A percentile compares a stretch with the other conserved stretches of the same genome.
These are phyloP conservation scores for Clarireedia paspali DNA, from an alignment of 2,329 filamentous ascomycete genomes.

Conservation along the genomic window DNA sequence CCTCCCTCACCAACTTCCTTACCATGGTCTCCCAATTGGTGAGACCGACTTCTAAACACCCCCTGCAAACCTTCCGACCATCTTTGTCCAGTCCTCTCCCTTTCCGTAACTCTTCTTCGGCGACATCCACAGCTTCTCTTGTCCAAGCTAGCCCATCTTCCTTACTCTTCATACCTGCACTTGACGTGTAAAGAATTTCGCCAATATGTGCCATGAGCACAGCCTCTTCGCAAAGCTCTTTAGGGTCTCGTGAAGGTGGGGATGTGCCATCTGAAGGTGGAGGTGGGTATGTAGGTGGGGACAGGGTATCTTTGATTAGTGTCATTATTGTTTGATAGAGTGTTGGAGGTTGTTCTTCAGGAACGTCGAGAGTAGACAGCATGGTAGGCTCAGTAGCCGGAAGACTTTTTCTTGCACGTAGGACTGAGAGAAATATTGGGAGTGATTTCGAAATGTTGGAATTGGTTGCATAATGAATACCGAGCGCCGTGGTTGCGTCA, in stretches of 20 bases:
- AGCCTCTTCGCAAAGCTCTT: constrained; percentile 74
- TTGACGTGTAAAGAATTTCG: constrained; percentile 78
- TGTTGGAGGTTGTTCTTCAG: constrained; percentile 13
- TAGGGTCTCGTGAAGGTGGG: constrained; percentile 54
- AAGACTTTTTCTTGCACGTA: constrained; percentile 66
- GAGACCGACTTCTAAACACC: constrained; percentile 71
- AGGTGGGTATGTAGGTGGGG: constrained; percentile 58
- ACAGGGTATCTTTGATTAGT: constrained; percentile 27
- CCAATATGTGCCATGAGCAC: constrained; percentile 85
- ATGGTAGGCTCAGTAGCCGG: constrained; percentile 30
- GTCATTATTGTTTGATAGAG: constrained; percentile 24
- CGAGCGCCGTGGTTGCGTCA: constrained; percentile 66
- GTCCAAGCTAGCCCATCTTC: constrained; percentile 84
- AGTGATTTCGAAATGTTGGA: constrained; percentile 63
- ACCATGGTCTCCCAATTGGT: constrained; percentile 83
- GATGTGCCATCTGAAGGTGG: constrained; percentile 63
- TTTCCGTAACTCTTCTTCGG: constrained; percentile 57
- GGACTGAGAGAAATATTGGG: constrained; percentile 76
- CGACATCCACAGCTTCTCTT: constrained; percentile 73
- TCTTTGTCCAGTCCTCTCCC: constrained; percentile 24
- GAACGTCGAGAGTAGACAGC: constrained; percentile 11
- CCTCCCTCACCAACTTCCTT: constrained; percentile 42
- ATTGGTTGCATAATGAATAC: constrained; percentile 65
- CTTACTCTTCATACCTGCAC: constrained; percentile 30
- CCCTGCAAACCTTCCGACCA: constrained; percentile 56